phyloP scores from a whole-genome alignment of 768 basidiomycete genomes.

The Lentinula boryana region DNA sequence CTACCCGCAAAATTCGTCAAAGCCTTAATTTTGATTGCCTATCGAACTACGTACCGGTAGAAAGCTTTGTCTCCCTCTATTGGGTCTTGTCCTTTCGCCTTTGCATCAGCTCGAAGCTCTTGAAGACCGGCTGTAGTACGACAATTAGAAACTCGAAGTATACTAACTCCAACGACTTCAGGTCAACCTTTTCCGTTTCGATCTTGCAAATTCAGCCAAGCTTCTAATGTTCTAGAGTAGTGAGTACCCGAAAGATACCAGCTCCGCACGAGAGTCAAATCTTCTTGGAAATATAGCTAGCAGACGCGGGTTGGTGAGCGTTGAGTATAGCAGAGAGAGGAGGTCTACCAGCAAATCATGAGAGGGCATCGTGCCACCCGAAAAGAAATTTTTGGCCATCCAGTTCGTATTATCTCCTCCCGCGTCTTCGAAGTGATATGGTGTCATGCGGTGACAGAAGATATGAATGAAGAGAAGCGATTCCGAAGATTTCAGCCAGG shows the following conservation, averaged over 20 bases:
- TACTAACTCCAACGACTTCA: background rate
- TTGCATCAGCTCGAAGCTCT: conserved; percentile 43
- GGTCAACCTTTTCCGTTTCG: conserved; percentile 33
- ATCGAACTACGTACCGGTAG: conserved; percentile 31
- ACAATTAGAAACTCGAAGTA: background rate
- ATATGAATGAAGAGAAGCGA: conserved; percentile 64
- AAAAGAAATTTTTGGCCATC: conserved; percentile 74
- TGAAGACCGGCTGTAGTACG: conserved; percentile 32
- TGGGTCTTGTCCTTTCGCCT: conserved; percentile 33
- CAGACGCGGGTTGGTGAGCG: background rate
- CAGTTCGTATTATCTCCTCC: conserved; percentile 29
- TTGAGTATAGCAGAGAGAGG: background rate
- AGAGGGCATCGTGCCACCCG: conserved; percentile 72
- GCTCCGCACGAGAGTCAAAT: conserved; percentile 50
- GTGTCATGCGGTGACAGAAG: conserved; percentile 57
- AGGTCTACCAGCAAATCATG: conserved; percentile 45
- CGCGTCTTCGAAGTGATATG: conserved; percentile 64
- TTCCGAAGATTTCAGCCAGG: conserved; percentile 45
- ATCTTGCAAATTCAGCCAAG: conserved; percentile 60
- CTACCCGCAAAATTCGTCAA: conserved; percentile 18
- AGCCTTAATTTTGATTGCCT: background rate
- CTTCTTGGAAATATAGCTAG: conserved; percentile 58
- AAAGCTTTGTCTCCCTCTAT: conserved; percentile 57
- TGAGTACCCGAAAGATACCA: conserved; percentile 62
- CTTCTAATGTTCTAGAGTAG: conserved; percentile 59